A percentile compares a stretch with the other conserved stretches of the same genome.
These are phyloP conservation scores for Saturnispora sekii DNA, from an alignment of 805 yeast species.

Conservation along the genomic window DNA sequence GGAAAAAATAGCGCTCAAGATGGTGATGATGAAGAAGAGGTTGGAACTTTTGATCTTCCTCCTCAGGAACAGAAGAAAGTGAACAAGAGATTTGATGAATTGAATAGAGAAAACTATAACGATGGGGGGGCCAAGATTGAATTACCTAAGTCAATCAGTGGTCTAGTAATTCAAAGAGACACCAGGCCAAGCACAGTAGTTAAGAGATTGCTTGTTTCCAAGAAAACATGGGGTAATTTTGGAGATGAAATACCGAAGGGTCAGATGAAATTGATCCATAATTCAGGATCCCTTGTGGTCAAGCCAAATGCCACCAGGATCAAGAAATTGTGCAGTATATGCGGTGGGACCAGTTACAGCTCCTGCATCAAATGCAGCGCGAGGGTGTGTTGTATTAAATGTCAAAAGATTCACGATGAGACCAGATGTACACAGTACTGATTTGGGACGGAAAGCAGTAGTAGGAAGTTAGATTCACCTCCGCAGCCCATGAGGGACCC, in stretches of 20 bases:
- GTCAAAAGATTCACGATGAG: constrained; percentile 33
- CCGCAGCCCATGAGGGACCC: constrained; percentile 25
- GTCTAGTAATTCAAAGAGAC: constrained; percentile 11
- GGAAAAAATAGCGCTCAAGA: constrained; percentile 13
- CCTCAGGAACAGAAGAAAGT: constrained; percentile 28
- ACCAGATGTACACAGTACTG: constrained; percentile 32
- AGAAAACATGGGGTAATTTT: constrained; percentile 33
- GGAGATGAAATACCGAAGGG: constrained; percentile 33
- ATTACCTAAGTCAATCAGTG: constrained; percentile 26
- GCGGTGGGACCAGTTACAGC: constrained; percentile 35
- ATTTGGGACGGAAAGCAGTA: no score
- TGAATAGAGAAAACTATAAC: constrained; percentile 35
- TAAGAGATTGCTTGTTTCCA: constrained; percentile 30
- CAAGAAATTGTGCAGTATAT: constrained; percentile 36
- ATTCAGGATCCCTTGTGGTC: constrained; percentile 21
- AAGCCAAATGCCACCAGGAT: constrained; percentile 25
- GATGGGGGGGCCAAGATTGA: constrained; percentile 28
- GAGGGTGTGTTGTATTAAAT: constrained; percentile 33
- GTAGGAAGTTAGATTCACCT: no score
- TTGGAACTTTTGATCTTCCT: constrained; percentile 6
- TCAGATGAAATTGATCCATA: constrained; percentile 24
- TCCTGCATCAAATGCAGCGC: constrained; percentile 33
- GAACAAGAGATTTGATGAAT: constrained; percentile 30
- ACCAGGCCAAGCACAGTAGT: constrained; percentile 27
- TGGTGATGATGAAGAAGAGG: constrained; percentile 10